Base-by-base conservation (phyloP, 2,329 filamentous ascomycete species). In the Coniosporium tulheliwenetii region DNA sequence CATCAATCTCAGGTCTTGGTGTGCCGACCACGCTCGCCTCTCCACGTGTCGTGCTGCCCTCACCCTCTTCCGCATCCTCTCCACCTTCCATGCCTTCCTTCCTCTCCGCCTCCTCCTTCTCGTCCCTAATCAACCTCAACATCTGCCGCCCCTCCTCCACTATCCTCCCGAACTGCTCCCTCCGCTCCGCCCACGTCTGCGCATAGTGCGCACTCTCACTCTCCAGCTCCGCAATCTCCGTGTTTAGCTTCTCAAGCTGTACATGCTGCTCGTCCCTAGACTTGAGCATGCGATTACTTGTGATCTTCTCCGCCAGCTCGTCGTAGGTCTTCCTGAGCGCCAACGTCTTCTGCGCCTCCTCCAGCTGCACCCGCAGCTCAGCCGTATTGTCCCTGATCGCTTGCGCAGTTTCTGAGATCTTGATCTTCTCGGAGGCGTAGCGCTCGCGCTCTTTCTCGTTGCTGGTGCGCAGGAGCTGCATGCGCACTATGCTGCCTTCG, bases 91-190 rank as follows among this genome's bases (percentile, higher is more conserved):
- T 85, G 29, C 85, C 85, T 59, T 93, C 85, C 41, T 85, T 74
- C 35, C 85, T 70, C 61, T 94, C 86, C 0, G 91, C 84, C 61
- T 94, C 86, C 58, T 94, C 87, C 63, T 94, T 93, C 67, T 95
- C 89, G 53, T 94, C 87, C 45, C 86, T 78, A 53, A 96, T 94
- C 57, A 93, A 70, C 38, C 84, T 72, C 43, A 87, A 70, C 58
- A 96, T 71, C 47, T 84, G 71, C 73, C 83, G 82, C n/a, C 85
- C 85, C 64, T 95, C 89, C 44, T 87, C 83, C 56, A 94, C 83
- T 52, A 96, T 87, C 42, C 77, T 73, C 43, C 80, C 83, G 59
- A 95, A 94, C 61, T 94, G 85, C 50, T 85, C 82, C 46, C 81
- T 70, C 33, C 89, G 72, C 61, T 93, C 86, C 35, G 74, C 69